Conservation (phyloP, 23 red algal genomes). For the Gracilaria domingensis region DNA sequence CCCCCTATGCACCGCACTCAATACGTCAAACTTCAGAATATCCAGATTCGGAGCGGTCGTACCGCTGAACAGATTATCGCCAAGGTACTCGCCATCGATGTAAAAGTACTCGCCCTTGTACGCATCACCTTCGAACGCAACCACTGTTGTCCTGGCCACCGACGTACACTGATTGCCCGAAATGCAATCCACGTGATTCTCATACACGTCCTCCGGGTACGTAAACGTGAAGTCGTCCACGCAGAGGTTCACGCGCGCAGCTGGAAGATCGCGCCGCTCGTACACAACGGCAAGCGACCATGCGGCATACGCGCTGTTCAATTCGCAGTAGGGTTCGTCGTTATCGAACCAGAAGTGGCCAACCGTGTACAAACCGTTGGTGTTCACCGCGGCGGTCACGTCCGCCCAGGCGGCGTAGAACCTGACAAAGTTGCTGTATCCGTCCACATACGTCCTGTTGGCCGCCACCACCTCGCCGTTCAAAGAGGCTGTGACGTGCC, state of each 20-base stretch:
- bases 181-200: neutral
- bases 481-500: too few species aligned
- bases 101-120: too few species aligned
- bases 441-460: neutral
- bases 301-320: slow-evolving; percentile 7
- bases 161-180: neutral
- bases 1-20: too few species aligned
- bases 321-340: neutral
- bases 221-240: slow-evolving; percentile 20
- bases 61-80: too few species aligned
- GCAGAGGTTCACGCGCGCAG: slow-evolving; percentile 3
- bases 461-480: too few species aligned
- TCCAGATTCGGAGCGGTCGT: too few species aligned
- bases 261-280: neutral
- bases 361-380: neutral
- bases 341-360: neutral
- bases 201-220: neutral
- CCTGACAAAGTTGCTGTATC: neutral
- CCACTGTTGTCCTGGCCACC: neutral
- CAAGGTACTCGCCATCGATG: too few species aligned
- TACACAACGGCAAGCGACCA: slow-evolving; percentile 4
- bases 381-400: neutral
- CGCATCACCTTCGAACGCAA: slow-evolving; percentile 23
- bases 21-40: too few species aligned
- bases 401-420: slow-evolving; percentile 15